Base-by-base conservation (phyloP, 768 basidiomycete species). In the Tulasnella sp. region DNA sequence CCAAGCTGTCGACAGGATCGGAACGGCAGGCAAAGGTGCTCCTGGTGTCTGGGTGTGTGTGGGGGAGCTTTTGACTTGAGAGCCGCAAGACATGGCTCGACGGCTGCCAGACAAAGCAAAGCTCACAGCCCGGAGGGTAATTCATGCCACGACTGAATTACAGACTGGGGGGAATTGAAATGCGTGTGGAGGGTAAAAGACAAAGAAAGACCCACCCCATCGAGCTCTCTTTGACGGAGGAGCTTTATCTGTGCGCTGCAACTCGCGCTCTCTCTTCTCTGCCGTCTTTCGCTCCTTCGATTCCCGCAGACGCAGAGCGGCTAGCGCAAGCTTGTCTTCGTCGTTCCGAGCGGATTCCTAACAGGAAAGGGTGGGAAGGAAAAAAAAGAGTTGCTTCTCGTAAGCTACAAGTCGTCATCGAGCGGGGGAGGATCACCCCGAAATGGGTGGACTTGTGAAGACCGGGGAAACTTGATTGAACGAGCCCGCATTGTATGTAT, bases 231-330 rank as follows among this genome's bases (percentile, higher is more conserved):
- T 93, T 37, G 86, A 79, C 29, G 88, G 89, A 36, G 91, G 91
- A 17, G 91, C 79, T 78, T 84, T 87, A 82, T 92, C 91, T 22
- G 91, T 93, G 72, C 90, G 80, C 81, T 92, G 93, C 77, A 94
- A 87, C 82, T 91, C 89, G 77, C 89, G 86, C 82, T 91, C 91
- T 82, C 87, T 92, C 85, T 91, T 93, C 78, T 89, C 89, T 81
- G 91, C 89, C 45, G 90, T 91, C 14, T 87, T 90, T 81, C 91
- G 89, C 80, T 88, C 85, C 25, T 91, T 89, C 80, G 90, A 88
- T 67, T 83, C 87, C 78, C 91, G 89, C 78, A 94, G 85, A 79
- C 86, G 89, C 58, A 85, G 85, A 38, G 88, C 87, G 14, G 88
- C 84, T 81, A 89, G 88, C 81, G 92, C 90, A 36, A 93, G 87